These are phyloP conservation scores for Acanthamoeba culbertsoni DNA, from an alignment of 208 protist genomes.

Conservation along the genomic window DNA sequence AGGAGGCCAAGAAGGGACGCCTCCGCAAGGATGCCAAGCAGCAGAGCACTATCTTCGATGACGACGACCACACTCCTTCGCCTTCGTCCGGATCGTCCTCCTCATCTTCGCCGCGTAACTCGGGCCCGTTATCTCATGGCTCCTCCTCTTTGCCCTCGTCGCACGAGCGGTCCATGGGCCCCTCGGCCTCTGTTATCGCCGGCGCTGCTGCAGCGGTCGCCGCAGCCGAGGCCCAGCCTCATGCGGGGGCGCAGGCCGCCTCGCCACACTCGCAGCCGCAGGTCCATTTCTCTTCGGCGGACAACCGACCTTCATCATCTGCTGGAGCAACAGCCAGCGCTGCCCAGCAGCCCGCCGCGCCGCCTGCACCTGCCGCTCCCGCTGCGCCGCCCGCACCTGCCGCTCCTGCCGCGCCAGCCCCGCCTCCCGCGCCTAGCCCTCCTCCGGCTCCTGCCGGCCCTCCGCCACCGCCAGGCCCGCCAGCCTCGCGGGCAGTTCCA, in stretches of 20 bases:
- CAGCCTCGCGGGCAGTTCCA: neutral
- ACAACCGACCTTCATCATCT: no score
- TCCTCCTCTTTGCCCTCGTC: no score
- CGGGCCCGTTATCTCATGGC: no score
- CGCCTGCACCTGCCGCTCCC: neutral
- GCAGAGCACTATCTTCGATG: neutral
- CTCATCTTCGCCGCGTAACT: no score
- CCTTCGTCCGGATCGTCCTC: neutral
- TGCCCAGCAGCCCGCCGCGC: neutral
- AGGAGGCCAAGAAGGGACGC: neutral
- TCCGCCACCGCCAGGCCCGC: neutral
- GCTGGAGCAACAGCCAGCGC: neutral
- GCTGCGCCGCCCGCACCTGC: neutral
- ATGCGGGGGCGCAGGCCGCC: no score
- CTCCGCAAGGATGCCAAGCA: neutral
- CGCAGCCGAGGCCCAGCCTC: no score
- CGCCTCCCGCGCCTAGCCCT: neutral
- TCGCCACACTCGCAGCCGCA: no score
- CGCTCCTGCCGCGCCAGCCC: neutral
- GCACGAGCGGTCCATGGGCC: no score
- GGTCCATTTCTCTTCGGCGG: no score
- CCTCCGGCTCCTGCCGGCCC: neutral
- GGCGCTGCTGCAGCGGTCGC: no score
- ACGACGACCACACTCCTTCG: neutral
- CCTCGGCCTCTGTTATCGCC: no score